Percentiles rank a stretch among this genome's conserved stretches.
Conservation (phyloP, 139 green algal species). For the Chlamydomonas eustigma region DNA sequence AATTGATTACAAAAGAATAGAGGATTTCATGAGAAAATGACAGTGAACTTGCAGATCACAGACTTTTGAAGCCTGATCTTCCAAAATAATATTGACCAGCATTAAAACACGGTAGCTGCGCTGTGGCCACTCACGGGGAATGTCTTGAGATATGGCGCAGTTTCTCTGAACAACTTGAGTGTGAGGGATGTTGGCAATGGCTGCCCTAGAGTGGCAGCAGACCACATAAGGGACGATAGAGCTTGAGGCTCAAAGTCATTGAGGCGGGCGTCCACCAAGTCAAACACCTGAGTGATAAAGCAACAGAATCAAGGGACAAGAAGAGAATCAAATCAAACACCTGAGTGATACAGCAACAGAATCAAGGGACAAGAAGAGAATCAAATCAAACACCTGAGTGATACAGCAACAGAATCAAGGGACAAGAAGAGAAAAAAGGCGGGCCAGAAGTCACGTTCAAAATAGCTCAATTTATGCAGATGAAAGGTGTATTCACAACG, state of each 20-base stretch:
- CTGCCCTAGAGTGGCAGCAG: slow-evolving; percentile 12
- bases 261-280: neutral
- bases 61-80: too few species aligned
- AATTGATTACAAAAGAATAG: too few species aligned
- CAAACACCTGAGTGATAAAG: slow-evolving; percentile 13
- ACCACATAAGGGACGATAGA: slow-evolving; percentile 16
- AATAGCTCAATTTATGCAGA: too few species aligned
- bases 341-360: too few species aligned
- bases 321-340: neutral
- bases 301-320: neutral
- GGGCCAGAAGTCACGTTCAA: too few species aligned
- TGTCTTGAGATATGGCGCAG: neutral
- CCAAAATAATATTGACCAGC: too few species aligned
- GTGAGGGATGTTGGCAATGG: slow-evolving; percentile 18
- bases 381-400: slow-evolving; percentile 5
- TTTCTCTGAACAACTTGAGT: slow-evolving; percentile 10
- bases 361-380: neutral
- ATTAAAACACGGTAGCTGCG: too few species aligned
- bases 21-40: too few species aligned
- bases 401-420: neutral
- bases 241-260: slow-evolving; percentile 3
- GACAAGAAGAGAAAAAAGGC: neutral
- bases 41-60: too few species aligned
- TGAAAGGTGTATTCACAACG: too few species aligned
- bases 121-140: slow-evolving; percentile 10